A percentile compares a stretch with the other conserved stretches of the same genome.
Conservation (phyloP, 2,329 filamentous ascomycete species). For the Aquanectria penicillioides region DNA sequence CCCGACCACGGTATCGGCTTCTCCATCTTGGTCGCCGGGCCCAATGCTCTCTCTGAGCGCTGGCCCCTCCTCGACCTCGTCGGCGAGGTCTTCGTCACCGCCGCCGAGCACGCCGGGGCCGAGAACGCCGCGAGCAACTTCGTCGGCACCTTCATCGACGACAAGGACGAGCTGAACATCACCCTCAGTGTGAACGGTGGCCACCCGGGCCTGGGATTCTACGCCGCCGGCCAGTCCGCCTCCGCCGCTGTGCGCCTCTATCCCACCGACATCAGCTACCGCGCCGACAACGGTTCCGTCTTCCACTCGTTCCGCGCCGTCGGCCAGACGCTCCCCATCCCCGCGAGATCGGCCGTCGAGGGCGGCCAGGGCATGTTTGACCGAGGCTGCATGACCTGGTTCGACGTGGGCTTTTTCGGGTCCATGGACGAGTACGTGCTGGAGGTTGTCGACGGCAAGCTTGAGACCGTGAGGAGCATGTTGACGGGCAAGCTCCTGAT, state of each 20-base stretch:
- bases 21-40: constrained; percentile 26
- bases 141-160: constrained; percentile 20
- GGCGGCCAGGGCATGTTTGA: constrained; percentile 28
- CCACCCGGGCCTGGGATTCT: not conserved
- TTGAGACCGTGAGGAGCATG: constrained; percentile 24
- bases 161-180: not conserved
- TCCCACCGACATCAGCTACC: constrained; percentile 20
- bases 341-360: constrained; percentile 14
- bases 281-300: constrained; percentile 20
- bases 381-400: constrained; percentile 17
- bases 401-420: constrained; percentile 10
- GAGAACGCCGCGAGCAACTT: constrained; percentile 24
- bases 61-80: constrained; percentile 17
- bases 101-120: constrained; percentile 17
- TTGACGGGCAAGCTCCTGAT: too few relatives aligned
- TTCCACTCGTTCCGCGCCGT: constrained; percentile 12
- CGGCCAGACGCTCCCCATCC: not conserved
- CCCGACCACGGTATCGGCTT: constrained; percentile 53
- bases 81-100: constrained; percentile 14
- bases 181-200: not conserved
- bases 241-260: constrained; percentile 15
- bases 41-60: not conserved
- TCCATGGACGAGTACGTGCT: constrained; percentile 22
- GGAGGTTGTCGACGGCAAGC: constrained; percentile 18
- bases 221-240: too few relatives aligned